Evolutionary conservation across 495 filamentous ascomycete genomes (phyloP), one percentile per base, ranked within the genome.

Genomic region (Patellaria atrata): DNA sequence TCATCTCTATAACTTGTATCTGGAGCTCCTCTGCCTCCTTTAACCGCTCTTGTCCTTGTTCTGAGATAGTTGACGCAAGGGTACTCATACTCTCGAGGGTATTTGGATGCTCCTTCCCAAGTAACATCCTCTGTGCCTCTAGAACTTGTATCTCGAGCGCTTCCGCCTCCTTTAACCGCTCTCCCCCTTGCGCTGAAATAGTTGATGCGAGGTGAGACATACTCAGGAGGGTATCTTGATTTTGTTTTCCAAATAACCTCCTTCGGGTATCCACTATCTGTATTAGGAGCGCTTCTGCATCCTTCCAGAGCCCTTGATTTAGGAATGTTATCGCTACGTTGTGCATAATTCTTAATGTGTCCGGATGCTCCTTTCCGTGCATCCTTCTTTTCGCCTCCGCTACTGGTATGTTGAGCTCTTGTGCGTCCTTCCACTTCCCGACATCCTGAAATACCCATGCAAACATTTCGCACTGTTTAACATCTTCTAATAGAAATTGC

Each of bases 21-120:
- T 40, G n/a, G n/a, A 41, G 31, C 38, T 22, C 30, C 22, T 28
- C 31, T 5, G 38, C 38, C 18, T 41, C 38, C 23, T 41, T 28
- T 24, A 15, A 28, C 12, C 31, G 32, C 6, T 26, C 38, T 41
- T 28, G 31, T 6, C 31, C 38, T 41, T 28, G 31, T 21, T 35
- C 7, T n/a, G 15, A 35, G 24, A 28, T 29, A 3, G 22, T 35
- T 1, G 19, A 27, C 15, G 38, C 38, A 7, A 41, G 31, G 24
- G 22, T 29, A 8, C 2, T 3, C 31, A 41, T 41, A 24, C 31
- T 27, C 9, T 1, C 14, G 2, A 41, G 33, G 9, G 39, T 42
- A 22, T 42, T 12, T 13, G 16, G 39, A 17, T 42, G 27, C 1
- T 32, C 27, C 1, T 23, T 22, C 4, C 36, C 27, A 1, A 1